Evolutionary conservation across 2,329 filamentous ascomycete genomes (phyloP).

Genomic region (Cladosporium sp.): DNA sequence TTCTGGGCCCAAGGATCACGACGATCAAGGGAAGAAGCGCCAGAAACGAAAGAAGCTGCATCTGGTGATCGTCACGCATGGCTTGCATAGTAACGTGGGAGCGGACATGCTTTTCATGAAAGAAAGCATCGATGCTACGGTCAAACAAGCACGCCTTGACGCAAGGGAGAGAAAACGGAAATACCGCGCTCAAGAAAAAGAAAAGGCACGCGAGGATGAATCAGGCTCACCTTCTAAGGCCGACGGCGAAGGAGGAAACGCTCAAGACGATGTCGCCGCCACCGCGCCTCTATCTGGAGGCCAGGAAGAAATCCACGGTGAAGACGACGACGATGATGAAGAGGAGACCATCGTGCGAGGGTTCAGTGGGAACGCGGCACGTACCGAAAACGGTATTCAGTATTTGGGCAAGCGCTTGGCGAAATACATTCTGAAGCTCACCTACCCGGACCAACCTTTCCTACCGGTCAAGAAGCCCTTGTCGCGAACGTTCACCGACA

Average conservation of each 20-base stretch:
- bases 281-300: conserved; percentile 45
- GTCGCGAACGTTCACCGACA: conserved; percentile 42
- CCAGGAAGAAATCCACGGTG: conserved; percentile 41
- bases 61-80: conserved; percentile 87
- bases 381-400: conserved; percentile 92
- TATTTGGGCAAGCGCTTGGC: conserved; percentile 92
- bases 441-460: conserved; percentile 89
- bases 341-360: conserved; percentile 85
- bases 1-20: conserved; percentile 11
- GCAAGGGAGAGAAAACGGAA: conserved; percentile 52
- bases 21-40: conserved; percentile 21
- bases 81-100: conserved; percentile 89
- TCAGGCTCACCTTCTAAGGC: background rate
- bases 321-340: conserved; percentile 60
- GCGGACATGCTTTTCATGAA: conserved; percentile 97
- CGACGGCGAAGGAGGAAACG: conserved; percentile 10
- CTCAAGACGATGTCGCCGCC: conserved; percentile 24
- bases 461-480: conserved; percentile 58
- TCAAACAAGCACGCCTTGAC: conserved; percentile 65
- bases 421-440: conserved; percentile 81
- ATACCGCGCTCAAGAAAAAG: conserved; percentile 28
- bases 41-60: conserved; percentile 73
- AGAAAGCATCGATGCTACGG: conserved; percentile 86
- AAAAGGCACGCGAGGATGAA: conserved; percentile 18
- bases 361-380: conserved; percentile 81